phyloP scores from a whole-genome alignment of 2,329 filamentous ascomycete species.

The Xylaria sp. region DNA sequence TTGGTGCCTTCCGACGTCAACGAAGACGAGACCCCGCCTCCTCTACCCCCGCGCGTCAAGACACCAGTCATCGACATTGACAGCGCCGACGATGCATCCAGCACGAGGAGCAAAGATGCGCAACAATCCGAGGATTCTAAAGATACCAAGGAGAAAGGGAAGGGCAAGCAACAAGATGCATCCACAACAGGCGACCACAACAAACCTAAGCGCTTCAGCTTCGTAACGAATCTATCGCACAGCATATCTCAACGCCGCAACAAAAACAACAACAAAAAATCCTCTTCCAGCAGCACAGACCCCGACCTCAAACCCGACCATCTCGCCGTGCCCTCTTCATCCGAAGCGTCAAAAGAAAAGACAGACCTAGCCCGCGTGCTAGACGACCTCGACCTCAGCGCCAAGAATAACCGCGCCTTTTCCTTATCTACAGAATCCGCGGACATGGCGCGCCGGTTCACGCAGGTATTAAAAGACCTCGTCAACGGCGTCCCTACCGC shows the following conservation, averaged over 20 bases:
- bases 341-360: constrained; percentile 60
- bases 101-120: constrained; percentile 37
- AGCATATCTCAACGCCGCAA: constrained; percentile 40
- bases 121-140: no score
- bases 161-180: constrained; percentile 26
- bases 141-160: constrained; percentile 45
- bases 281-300: constrained; percentile 28
- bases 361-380: constrained; percentile 77
- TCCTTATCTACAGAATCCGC: constrained; percentile 84
- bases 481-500: constrained; percentile 92
- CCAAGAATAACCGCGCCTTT: constrained; percentile 85
- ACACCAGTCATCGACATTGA: constrained; percentile 58
- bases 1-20: constrained; percentile 44
- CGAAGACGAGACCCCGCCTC: constrained; percentile 54
- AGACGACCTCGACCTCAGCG: constrained; percentile 80
- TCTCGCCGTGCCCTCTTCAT: constrained; percentile 38
- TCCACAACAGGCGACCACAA: constrained; percentile 11
- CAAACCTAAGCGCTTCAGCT: constrained; percentile 46
- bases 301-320: constrained; percentile 44
- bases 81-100: constrained; percentile 46
- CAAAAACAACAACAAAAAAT: no score
- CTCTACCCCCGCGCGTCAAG: constrained; percentile 60
- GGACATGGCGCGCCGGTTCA: constrained; percentile 82
- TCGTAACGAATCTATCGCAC: constrained; percentile 43
- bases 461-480: constrained; percentile 87